These are phyloP conservation scores for Cantharellus anzutake DNA, from an alignment of 768 basidiomycete genomes.

Conservation along the genomic window DNA sequence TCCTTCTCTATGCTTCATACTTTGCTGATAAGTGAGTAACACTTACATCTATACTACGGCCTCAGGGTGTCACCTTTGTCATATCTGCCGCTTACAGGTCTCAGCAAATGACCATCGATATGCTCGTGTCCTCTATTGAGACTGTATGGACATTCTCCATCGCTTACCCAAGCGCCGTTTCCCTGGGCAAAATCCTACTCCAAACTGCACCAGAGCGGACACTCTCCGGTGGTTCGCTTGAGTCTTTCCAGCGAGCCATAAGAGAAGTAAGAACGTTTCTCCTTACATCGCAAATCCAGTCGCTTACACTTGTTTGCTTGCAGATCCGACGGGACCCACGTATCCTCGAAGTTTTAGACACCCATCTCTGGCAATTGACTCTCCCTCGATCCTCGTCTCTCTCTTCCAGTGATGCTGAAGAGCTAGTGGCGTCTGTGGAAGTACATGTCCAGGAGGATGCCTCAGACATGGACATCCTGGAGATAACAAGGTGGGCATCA, in stretches of 20 bases:
- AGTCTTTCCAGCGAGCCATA: conserved; percentile 60
- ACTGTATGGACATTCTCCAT: conserved; percentile 63
- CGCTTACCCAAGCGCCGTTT: conserved; percentile 66
- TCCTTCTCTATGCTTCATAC: conserved; percentile 2
- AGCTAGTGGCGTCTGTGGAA: conserved; percentile 48
- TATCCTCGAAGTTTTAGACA: conserved; percentile 64
- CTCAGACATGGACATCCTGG: conserved; percentile 49
- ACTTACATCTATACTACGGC: neutral
- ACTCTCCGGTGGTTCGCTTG: conserved; percentile 34
- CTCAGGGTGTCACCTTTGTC: neutral
- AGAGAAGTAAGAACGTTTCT: conserved; percentile 38
- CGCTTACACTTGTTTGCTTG: neutral
- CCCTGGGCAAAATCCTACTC: conserved; percentile 69
- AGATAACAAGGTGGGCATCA: conserved; percentile 59
- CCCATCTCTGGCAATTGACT: conserved; percentile 77
- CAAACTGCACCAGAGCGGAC: conserved; percentile 74
- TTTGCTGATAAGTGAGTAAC: conserved; percentile 3
- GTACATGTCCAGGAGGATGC: conserved; percentile 51
- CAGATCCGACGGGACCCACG: conserved; percentile 73
- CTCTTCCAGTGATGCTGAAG: conserved; percentile 4
- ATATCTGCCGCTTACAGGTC: conserved; percentile 13
- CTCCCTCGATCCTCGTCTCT: conserved; percentile 15
- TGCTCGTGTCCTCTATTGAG: conserved; percentile 62
- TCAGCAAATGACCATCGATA: conserved; percentile 59
- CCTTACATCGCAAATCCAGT: neutral